Base-by-base conservation (phyloP, 352 stramenopile genomes). In the Pythium biforme region DNA sequence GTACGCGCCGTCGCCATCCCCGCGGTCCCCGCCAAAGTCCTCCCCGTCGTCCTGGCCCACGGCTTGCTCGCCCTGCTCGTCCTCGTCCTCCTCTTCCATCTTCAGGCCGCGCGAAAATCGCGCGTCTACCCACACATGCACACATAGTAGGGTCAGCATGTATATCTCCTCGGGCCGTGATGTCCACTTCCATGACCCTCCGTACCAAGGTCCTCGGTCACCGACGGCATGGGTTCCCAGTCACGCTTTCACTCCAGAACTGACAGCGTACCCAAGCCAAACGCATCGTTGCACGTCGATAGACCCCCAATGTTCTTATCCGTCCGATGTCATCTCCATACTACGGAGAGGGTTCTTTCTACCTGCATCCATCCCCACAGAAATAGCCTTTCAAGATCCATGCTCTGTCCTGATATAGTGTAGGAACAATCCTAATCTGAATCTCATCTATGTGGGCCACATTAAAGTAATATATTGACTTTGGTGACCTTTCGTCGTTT, bases 191-290 rank as follows among this genome's bases (percentile, higher is more conserved):
- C 34, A 40, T 17, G 9, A 17, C 34, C 7, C 61, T 9, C 51
- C n/a, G n/a, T n/a, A 86, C 76, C 68, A 22, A 86, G 59, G 55
- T 80, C 64, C 33, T 78, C 52, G 34, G 39, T 71, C 23, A 79
- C 57, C 58, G 69, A 66, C 17, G 70, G 72, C 76, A 83, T 86
- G 23, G 56, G 8, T 20, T 26, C 25, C 15, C 29, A 9, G 4
- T 33, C 4, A 9, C n/a, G n/a, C n/a, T n/a, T n/a, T n/a, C n/a
- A n/a, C n/a, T n/a, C 4, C 29, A 9, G 29, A 33, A 33, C 29
- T 33, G 29, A 33, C 29, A 9, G 29, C 29, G n/a, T n/a, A n/a
- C n/a, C n/a, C n/a, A n/a, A n/a, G n/a, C n/a, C n/a, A n/a, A n/a
- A n/a, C n/a, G n/a, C n/a, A n/a, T n/a, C n/a, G n/a, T n/a, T n/a